phyloP scores from a whole-genome alignment of 495 filamentous ascomycete species.

The Daldinia loculata region DNA sequence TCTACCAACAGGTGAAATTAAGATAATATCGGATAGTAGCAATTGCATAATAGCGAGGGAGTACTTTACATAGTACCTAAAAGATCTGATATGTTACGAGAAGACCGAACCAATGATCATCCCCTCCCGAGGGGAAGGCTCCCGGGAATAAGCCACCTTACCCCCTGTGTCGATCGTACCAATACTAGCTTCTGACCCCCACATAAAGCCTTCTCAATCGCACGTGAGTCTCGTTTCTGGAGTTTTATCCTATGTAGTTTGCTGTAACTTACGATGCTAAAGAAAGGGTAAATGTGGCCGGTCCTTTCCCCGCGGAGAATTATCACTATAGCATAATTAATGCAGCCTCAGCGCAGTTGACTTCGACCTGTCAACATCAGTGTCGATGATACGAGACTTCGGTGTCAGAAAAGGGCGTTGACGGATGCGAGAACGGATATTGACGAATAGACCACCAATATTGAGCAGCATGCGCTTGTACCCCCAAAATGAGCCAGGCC shows the following conservation, averaged over 20 bases:
- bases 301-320: slow-evolving; percentile 6
- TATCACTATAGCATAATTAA: background rate
- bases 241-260: slow-evolving; percentile 13
- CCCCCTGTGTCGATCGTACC: slow-evolving; percentile 42
- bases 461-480: slow-evolving; percentile 20
- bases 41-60: slow-evolving; percentile 6
- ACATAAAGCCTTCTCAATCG: slow-evolving; percentile 15
- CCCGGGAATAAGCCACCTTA: slow-evolving; percentile 33
- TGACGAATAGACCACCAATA: slow-evolving; percentile 30
- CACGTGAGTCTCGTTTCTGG: slow-evolving; percentile 29
- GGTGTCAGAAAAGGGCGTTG: slow-evolving; percentile 12
- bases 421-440: slow-evolving; percentile 1
- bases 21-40: background rate
- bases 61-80: background rate
- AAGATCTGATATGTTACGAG: slow-evolving; percentile 19
- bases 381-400: slow-evolving; percentile 8
- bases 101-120: slow-evolving; percentile 17
- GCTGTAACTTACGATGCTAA: slow-evolving; percentile 19
- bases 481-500: slow-evolving; percentile 27
- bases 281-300: slow-evolving; percentile 2
- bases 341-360: background rate
- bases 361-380: background rate
- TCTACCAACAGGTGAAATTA: background rate
- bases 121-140: slow-evolving; percentile 28
- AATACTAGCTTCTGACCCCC: slow-evolving; percentile 37